A percentile compares a stretch with the other conserved stretches of the same genome.
Conservation (phyloP, 306 rosid species). For the Erythrophleum fordii region DNA sequence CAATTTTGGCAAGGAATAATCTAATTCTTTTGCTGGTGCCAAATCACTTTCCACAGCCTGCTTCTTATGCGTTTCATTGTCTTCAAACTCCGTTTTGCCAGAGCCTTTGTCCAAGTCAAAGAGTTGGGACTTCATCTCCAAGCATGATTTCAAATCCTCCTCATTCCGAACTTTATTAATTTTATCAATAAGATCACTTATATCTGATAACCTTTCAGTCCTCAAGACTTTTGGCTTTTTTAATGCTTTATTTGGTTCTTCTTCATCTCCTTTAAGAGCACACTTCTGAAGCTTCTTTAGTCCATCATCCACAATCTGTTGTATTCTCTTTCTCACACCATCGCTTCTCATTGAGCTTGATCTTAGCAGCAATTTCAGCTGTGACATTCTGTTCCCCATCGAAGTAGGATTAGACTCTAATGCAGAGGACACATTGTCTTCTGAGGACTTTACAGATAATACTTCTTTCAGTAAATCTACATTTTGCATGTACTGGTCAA, state of each 20-base stretch:
- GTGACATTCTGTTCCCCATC: slow-evolving; percentile 53
- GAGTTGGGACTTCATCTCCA: slow-evolving; percentile 57
- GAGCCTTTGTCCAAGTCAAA: slow-evolving; percentile 35
- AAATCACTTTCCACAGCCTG: slow-evolving; percentile 38
- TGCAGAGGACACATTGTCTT: slow-evolving; percentile 50
- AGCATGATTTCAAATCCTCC: slow-evolving; percentile 66
- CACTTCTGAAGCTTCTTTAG: slow-evolving; percentile 58
- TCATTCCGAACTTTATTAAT: slow-evolving; percentile 67
- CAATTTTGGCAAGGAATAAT: slow-evolving; percentile 44
- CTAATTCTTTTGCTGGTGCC: slow-evolving; percentile 44
- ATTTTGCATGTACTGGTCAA: slow-evolving; percentile 88
- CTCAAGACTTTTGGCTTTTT: slow-evolving; percentile 49
- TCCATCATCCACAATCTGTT: slow-evolving; percentile 72
- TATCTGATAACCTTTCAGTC: slow-evolving; percentile 55
- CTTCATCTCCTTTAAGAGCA: slow-evolving; percentile 47
- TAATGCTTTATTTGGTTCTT: slow-evolving; percentile 52
- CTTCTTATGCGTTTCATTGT: slow-evolving; percentile 30
- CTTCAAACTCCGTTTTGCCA: slow-evolving; percentile 38
- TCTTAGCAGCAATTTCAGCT: slow-evolving; percentile 68
- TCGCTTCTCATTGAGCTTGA: slow-evolving; percentile 60
- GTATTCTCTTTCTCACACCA: slow-evolving; percentile 61
- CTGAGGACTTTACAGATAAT: slow-evolving; percentile 61
- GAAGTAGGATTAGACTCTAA: slow-evolving; percentile 45
- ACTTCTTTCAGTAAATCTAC: slow-evolving; percentile 79
- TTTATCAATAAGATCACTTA: slow-evolving; percentile 58